Conservation (phyloP, 257 asterid genomes). For the Rehmannia glutinosa region DNA sequence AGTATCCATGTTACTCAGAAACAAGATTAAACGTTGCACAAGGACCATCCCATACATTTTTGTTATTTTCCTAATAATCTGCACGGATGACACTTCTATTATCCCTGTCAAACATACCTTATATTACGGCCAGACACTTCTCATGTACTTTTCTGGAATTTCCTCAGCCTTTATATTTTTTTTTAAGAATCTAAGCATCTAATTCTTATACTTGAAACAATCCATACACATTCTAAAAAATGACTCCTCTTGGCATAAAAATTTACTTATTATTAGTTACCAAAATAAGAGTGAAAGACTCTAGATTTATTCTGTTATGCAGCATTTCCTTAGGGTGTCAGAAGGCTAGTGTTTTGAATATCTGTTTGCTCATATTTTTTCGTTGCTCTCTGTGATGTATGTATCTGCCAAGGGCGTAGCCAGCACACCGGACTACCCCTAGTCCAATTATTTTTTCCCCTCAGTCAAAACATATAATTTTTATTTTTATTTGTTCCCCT, state of each 20-base stretch:
- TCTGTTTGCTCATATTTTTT: neutral
- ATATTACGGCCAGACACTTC: constrained; percentile 1
- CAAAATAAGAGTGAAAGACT: neutral
- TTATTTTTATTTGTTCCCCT: too few species aligned
- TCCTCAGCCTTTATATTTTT: constrained; percentile 1
- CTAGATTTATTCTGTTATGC: neutral
- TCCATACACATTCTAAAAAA: neutral
- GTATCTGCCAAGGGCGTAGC: too few species aligned
- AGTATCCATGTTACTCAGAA: neutral
- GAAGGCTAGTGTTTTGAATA: neutral
- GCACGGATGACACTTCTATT: neutral
- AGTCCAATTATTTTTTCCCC: too few species aligned
- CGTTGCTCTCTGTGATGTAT: neutral
- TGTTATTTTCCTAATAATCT: neutral
- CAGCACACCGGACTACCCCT: too few species aligned
- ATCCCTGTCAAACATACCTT: neutral
- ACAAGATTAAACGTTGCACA: neutral
- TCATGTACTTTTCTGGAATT: neutral
- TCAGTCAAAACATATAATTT: too few species aligned
- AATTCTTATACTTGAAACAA: neutral
- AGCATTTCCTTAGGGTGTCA: neutral
- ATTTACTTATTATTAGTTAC: neutral
- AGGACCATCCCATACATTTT: neutral
- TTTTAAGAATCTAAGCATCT: neutral
- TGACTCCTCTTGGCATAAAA: neutral